Base-by-base conservation (phyloP, 2,329 filamentous ascomycete genomes). In the Ophiostoma ulmi region DNA sequence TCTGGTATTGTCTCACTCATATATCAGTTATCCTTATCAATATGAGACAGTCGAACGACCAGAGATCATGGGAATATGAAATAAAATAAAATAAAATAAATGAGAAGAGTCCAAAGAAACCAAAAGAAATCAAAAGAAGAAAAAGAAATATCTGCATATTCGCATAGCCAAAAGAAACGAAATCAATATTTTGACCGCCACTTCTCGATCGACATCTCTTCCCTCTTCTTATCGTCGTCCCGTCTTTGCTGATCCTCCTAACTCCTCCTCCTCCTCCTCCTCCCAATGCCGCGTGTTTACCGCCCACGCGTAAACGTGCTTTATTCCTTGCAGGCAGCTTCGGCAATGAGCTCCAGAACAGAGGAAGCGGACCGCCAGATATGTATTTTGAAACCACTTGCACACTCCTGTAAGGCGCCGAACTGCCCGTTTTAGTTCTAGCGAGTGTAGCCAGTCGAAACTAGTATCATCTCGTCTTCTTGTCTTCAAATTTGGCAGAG, bases 21-120 rank as follows among this genome's bases (percentile, higher is more conserved):
- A 64, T 38, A 65, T 65, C 63, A 65, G 20, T 10, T 38, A 65
- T 36, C 38, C 63, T 64, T 64, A 39, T 64, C 61, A 64, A 39
- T 63, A 63, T 41, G 63, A 65, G 63, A 65, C 63, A 22, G 36
- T 35, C 17, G 11, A n/a, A 17, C 13, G 63, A 58, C 44, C 5
- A 61, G 22, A 31, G 4, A 31, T 14, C 8, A 61, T 5, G 22
- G 5, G 52, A 6, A 26, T n/a, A 20, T 48, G 44, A 48, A n/a
- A 31, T 13, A n/a, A 36, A 58, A n/a, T 6, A 38, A n/a, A 64
- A 38, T 7, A 13, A 8, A 55, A 11, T 20, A 65, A 65, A 65
- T n/a, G 1, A 10, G 7, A 39, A 39, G 20, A 65, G 14, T 36
- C 5, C 31, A 35, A 36, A 36, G 17, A 64, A 36, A 36, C 7